Conservation (phyloP, 306 rosid genomes). For the Cucumis sativus region DNA sequence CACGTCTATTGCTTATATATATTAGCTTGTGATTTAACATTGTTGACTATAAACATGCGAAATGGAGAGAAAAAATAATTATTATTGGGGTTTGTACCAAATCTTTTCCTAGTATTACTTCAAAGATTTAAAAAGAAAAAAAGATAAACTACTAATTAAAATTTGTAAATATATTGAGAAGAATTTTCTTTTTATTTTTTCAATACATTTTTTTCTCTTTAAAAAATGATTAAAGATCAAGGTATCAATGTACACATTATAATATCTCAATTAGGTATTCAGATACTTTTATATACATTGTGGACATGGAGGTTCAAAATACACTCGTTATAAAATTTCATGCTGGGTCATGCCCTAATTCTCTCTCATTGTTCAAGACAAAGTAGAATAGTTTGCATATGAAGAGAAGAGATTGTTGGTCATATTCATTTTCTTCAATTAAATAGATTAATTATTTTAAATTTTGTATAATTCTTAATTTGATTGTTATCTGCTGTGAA, state of each 20-base stretch:
- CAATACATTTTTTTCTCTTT: background rate
- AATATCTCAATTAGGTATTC: no score
- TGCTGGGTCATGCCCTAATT: background rate
- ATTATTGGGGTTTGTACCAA: background rate
- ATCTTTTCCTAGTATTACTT: background rate
- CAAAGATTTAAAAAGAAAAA: background rate
- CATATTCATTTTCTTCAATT: background rate
- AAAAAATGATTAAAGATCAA: no score
- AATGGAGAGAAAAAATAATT: background rate
- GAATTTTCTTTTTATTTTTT: background rate
- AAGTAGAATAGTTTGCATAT: background rate
- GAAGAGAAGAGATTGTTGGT: background rate
- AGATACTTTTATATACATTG: background rate
- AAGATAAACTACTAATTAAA: background rate
- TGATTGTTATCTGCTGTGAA: background rate
- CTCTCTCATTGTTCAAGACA: background rate
- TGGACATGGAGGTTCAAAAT: background rate
- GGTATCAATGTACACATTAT: no score
- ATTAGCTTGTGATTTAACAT: background rate
- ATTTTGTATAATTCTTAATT: no score
- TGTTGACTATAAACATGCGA: background rate
- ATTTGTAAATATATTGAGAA: background rate
- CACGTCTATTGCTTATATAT: background rate
- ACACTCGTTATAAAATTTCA: background rate
- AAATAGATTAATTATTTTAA: background rate